Conservation (phyloP, 2,329 filamentous ascomycete genomes). For the Cercospora sp. region DNA sequence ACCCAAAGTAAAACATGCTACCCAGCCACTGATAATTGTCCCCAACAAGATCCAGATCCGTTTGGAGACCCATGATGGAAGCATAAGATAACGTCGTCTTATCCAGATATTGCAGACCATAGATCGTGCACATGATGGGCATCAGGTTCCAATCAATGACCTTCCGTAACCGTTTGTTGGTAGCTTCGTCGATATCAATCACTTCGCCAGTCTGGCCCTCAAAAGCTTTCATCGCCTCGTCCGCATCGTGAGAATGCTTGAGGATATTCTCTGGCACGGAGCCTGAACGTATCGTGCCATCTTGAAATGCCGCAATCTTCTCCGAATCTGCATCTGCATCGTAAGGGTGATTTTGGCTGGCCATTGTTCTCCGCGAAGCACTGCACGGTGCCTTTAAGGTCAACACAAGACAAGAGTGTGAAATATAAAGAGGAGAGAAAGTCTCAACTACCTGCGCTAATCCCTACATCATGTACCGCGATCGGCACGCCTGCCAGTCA, state of each 20-base stretch:
- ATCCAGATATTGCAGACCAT: constrained; percentile 63
- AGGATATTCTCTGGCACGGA: constrained; percentile 42
- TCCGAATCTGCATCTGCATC: constrained; percentile 30
- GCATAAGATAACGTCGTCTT: constrained; percentile 59
- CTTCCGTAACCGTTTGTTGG: constrained; percentile 59
- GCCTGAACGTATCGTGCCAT: constrained; percentile 33
- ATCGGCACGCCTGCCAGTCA: neutral
- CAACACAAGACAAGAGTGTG: neutral
- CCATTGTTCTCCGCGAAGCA: neutral
- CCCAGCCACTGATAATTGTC: constrained; percentile 54
- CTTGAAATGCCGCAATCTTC: constrained; percentile 25
- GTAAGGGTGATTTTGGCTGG: neutral
- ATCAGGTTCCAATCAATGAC: constrained; percentile 64
- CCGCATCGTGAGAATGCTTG: constrained; percentile 58
- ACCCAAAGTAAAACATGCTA: constrained; percentile 54
- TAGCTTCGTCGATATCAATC: constrained; percentile 56
- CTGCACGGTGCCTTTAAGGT: neutral
- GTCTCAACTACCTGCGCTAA: neutral
- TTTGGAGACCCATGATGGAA: constrained; percentile 51
- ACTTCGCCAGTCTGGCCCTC: constrained; percentile 51
- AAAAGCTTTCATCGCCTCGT: constrained; percentile 62
- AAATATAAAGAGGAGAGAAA: neutral
- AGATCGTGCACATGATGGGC: constrained; percentile 58
- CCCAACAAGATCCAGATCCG: constrained; percentile 50
- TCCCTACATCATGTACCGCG: neutral